Base-by-base conservation (phyloP, 306 rosid genomes). In the Senna tora region DNA sequence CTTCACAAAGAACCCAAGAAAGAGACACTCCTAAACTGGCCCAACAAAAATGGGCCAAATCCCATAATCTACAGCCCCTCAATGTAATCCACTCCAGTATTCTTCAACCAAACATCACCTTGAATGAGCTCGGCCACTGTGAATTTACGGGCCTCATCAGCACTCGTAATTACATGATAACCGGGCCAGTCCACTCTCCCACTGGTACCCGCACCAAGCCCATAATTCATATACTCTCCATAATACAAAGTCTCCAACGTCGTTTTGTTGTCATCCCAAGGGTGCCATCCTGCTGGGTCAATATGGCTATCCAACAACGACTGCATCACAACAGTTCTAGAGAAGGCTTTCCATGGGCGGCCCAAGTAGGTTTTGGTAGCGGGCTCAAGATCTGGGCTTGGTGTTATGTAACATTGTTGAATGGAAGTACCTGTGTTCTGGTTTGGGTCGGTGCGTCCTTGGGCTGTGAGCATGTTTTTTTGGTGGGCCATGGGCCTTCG, bases 111-210 rank as follows among this genome's bases (percentile, higher is more conserved):
- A 6, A 58, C 58, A 17, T 82, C 81, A 14, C 97, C 96, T 71
- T 91, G 93, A 12, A 87, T 91, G 4, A 89, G 82, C 19, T 83
- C 50, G 4, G 73, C 53, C 8, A 91, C 93, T 0, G 96, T 91
- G 72, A 89, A 89, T 13, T 74, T 76, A 54, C 45, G 81, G 39
- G 96, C 93, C 56, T 64, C 87, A 1, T 17, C 14, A 15, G 77
- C 70, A 52, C 19, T 69, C 3, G 65, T 72, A 8, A 91, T 77
- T 19, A 84, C 62, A 71, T 73, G 96, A 60, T 72, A 91, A 22
- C 97, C 96, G 5, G 87, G 12, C 96, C 97, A 91, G 0, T 78
- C 77, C 0, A 91, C 96, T 66, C 96, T 79, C 69, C 79, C 61
- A 56, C 80, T 38, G 2, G 83, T 79, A 4, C 90, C 89, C n/a